Percentiles rank a stretch among this genome's conserved stretches.
Conservation (phyloP, 257 asterid genomes). For the Oldenlandia corymbosa region DNA sequence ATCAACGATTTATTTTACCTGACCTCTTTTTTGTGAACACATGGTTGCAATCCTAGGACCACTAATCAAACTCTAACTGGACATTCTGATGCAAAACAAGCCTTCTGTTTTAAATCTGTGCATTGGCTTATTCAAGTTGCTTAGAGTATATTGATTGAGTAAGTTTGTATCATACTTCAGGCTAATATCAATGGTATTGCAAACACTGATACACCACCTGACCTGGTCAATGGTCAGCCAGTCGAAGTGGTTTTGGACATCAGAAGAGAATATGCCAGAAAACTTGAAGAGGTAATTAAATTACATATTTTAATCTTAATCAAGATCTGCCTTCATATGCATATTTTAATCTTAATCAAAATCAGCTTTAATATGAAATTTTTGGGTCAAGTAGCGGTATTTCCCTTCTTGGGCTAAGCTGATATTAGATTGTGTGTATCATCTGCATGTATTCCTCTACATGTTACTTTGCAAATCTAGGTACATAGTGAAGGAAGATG, state of each 20-base stretch:
- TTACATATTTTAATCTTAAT: background rate
- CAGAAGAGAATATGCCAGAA: slow-evolving; percentile 59
- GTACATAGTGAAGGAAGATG: no score
- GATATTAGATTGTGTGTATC: background rate
- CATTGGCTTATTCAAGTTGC: slow-evolving; percentile 1
- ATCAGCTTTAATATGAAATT: background rate
- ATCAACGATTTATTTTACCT: no score
- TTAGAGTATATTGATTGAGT: slow-evolving; percentile 8
- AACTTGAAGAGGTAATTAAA: slow-evolving; percentile 69
- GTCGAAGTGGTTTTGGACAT: slow-evolving; percentile 50
- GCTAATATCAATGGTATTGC: slow-evolving; percentile 35
- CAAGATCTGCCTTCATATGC: no score
- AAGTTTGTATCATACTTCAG: slow-evolving; percentile 29
- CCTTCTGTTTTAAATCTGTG: background rate
- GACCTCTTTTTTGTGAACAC: no score
- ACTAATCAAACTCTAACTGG: no score
- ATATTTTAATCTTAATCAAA: background rate
- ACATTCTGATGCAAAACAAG: no score
- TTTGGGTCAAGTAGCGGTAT: background rate
- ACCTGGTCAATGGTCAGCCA: slow-evolving; percentile 40
- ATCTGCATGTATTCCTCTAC: background rate
- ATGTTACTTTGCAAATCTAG: no score
- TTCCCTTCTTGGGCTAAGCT: background rate
- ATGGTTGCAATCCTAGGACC: no score
- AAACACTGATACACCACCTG: slow-evolving; percentile 38